Evolutionary conservation across 2,329 filamentous ascomycete species (phyloP).

Genomic region (Penicillium brasilianum): DNA sequence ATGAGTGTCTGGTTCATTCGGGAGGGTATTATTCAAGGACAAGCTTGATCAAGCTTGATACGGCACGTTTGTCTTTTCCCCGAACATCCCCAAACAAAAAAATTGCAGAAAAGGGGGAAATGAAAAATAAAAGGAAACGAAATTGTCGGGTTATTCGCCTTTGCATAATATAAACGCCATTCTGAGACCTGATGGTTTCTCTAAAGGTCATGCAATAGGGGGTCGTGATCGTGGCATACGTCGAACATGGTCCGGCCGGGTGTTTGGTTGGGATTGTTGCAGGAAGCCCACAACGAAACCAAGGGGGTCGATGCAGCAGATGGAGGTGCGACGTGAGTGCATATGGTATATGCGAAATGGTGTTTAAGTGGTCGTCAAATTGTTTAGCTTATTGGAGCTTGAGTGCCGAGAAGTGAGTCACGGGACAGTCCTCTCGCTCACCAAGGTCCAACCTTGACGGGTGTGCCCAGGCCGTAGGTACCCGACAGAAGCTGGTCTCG

Average conservation of each 20-base stretch:
- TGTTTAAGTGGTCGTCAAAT: conserved; percentile 7
- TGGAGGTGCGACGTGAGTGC: conserved; percentile 19
- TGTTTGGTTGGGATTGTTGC: conserved; percentile 26
- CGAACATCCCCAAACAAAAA: conserved; percentile 1
- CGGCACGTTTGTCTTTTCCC: not conserved
- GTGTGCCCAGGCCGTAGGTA: conserved; percentile 60
- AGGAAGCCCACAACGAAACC: conserved; percentile 22
- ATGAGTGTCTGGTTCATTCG: conserved; percentile 14
- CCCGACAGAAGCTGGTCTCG: conserved; percentile 62
- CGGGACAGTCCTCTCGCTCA: conserved; percentile 36
- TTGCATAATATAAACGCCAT: conserved; percentile 47
- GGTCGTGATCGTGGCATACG: conserved; percentile 53
- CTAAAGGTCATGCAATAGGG: conserved; percentile 49
- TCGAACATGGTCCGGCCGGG: conserved; percentile 37
- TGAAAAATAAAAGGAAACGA: conserved; percentile 21
- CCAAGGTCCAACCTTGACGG: conserved; percentile 63
- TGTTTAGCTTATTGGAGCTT: not conserved
- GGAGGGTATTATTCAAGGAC: conserved; percentile 12
- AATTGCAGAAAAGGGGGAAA: conserved; percentile 14
- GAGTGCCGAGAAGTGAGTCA: conserved; percentile 9
- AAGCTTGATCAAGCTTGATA: conserved; percentile 7
- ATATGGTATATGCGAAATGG: conserved; percentile 11
- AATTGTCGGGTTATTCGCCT: conserved; percentile 32
- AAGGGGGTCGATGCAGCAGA: conserved; percentile 16
- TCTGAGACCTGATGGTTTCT: conserved; percentile 43